Evolutionary conservation across 169 alveolate genomes (phyloP).

Genomic region (Cryptosporidium tyzzeri): DNA sequence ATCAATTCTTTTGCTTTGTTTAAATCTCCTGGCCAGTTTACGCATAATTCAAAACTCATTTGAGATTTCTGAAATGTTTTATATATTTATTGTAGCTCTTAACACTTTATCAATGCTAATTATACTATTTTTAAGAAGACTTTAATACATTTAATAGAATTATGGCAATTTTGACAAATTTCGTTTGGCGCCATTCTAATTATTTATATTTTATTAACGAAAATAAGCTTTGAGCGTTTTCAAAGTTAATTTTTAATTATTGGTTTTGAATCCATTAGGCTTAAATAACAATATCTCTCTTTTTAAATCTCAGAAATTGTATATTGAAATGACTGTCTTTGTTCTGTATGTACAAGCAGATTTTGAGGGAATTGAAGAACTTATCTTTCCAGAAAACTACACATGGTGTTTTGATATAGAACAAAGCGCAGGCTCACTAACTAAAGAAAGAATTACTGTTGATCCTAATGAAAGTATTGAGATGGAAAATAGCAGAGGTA

Average conservation of each 20-base stretch:
- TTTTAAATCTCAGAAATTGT: background rate
- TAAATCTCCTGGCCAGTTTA: constrained; percentile 54
- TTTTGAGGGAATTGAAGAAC: constrained; percentile 64
- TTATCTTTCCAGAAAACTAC: constrained; percentile 64
- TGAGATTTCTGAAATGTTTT: background rate
- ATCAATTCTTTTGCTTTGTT: constrained; percentile 15
- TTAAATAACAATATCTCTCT: background rate
- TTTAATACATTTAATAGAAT: background rate
- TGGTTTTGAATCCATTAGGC: background rate
- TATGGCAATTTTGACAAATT: constrained; percentile 6
- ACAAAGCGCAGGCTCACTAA: constrained; percentile 67
- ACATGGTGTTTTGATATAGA: constrained; percentile 72
- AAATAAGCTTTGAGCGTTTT: too few species aligned
- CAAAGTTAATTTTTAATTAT: too few species aligned
- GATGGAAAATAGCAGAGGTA: constrained; percentile 70
- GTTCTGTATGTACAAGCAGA: constrained; percentile 70
- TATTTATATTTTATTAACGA: too few species aligned
- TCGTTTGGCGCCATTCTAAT: background rate
- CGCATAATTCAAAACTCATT: constrained; percentile 70
- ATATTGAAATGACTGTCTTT: constrained; percentile 36
- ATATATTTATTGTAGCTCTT: background rate
- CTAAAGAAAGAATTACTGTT: constrained; percentile 53
- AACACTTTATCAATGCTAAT: background rate
- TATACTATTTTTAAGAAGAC: background rate
- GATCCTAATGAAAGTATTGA: constrained; percentile 70